Conservation (phyloP, 129 eudicot species). For the Kitagawia praeruptora region DNA sequence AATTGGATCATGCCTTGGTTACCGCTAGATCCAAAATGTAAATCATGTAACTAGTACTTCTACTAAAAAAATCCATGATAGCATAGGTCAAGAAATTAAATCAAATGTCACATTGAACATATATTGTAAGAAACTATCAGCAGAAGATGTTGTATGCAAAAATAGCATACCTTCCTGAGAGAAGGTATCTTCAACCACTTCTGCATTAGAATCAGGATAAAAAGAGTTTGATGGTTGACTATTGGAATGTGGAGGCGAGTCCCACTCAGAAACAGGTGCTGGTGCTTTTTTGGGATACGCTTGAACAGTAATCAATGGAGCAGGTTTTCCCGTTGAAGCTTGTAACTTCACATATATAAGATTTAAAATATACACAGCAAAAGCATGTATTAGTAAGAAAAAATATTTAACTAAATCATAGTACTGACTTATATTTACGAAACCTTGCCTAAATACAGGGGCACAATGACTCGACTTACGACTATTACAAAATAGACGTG, state of each 20-base stretch:
- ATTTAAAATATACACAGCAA: slow-evolving; percentile 5
- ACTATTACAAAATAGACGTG: neutral
- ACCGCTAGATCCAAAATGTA: no score
- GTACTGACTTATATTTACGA: neutral
- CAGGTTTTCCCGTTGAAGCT: slow-evolving; percentile 49
- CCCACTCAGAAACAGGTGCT: slow-evolving; percentile 48
- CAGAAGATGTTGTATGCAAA: neutral
- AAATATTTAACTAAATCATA: neutral
- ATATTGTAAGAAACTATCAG: neutral
- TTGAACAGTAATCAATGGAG: slow-evolving; percentile 33
- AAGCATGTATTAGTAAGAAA: neutral
- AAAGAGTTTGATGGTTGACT: slow-evolving; percentile 32
- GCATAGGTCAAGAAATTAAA: neutral
- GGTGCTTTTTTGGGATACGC: slow-evolving; percentile 32
- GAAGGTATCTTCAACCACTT: slow-evolving; percentile 35
- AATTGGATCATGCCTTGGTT: neutral
- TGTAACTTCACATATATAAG: slow-evolving; percentile 39
- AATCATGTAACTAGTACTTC: neutral
- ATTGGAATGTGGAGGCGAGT: slow-evolving; percentile 40
- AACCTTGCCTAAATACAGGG: neutral
- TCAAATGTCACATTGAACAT: neutral
- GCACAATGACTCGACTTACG: neutral
- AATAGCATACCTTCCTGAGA: slow-evolving; percentile 38
- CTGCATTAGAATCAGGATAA: slow-evolving; percentile 28
- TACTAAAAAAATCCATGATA: neutral